These are phyloP conservation scores for Aspergillus ostianus DNA, from an alignment of 495 filamentous ascomycete species.

Conservation along the genomic window DNA sequence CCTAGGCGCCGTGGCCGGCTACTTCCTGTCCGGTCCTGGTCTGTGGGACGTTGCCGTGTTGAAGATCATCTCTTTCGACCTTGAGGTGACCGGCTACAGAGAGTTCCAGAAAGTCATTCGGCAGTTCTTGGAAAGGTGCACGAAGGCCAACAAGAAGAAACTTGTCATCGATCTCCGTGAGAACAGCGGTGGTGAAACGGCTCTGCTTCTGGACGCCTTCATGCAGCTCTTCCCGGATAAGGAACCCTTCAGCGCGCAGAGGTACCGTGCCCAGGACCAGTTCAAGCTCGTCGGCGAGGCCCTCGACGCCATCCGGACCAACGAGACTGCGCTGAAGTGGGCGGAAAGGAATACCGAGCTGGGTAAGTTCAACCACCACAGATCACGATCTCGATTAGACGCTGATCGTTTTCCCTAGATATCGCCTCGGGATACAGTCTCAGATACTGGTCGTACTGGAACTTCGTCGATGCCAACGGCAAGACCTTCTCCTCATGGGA, in stretches of 20 bases:
- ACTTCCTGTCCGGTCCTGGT: slow-evolving; percentile 28
- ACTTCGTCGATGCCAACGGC: slow-evolving; percentile 9
- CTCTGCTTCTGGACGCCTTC: slow-evolving; percentile 47
- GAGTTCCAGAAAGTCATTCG: slow-evolving; percentile 37
- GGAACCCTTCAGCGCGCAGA: slow-evolving; percentile 40
- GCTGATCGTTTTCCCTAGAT: not conserved
- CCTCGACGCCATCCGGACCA: slow-evolving; percentile 1
- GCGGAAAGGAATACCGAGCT: not conserved
- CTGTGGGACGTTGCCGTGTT: slow-evolving; percentile 43
- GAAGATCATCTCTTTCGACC: slow-evolving; percentile 48
- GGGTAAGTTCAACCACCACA: not conserved
- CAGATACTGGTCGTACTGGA: slow-evolving; percentile 7
- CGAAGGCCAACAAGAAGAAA: slow-evolving; percentile 35
- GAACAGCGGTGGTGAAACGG: slow-evolving; percentile 43
- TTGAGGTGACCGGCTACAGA: slow-evolving; percentile 16
- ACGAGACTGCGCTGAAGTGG: not conserved
- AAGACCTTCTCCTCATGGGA: slow-evolving; percentile 47
- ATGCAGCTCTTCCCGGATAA: slow-evolving; percentile 52
- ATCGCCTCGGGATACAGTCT: not conserved
- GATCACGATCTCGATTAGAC: too few species aligned
- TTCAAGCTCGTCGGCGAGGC: slow-evolving; percentile 41
- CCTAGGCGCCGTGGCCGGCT: slow-evolving; percentile 31
- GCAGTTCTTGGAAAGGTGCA: slow-evolving; percentile 40
- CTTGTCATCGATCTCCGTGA: slow-evolving; percentile 52
- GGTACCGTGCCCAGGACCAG: slow-evolving; percentile 40